A percentile compares a stretch with the other conserved stretches of the same genome.
Conservation (phyloP, 176 grass and related monocot genomes). For the Phragmites australis region DNA sequence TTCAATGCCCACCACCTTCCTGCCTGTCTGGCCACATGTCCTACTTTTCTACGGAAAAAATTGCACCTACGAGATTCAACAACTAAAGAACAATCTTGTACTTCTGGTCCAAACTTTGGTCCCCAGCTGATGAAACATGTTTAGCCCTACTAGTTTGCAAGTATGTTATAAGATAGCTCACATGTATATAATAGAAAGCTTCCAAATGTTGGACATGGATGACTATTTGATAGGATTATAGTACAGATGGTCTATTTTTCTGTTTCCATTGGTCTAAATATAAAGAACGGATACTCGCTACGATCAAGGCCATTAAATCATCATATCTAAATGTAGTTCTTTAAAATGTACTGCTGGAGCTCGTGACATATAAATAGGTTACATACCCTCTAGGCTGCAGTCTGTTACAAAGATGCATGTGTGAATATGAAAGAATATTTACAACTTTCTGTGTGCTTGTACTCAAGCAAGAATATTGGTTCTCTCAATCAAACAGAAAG, state of each 20-base stretch:
- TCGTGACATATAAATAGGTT: background rate
- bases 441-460: background rate
- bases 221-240: background rate
- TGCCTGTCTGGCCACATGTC: background rate
- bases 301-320: too few relatives aligned
- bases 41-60: too few relatives aligned
- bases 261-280: too few relatives aligned
- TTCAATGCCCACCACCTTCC: background rate
- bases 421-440: background rate
- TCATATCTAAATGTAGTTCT: conserved; percentile 1
- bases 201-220: background rate
- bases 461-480: background rate
- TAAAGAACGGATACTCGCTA: background rate
- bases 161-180: background rate
- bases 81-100: too few relatives aligned
- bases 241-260: too few relatives aligned
- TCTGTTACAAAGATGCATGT: background rate
- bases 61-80: too few relatives aligned
- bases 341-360: conserved; percentile 17
- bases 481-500: conserved; percentile 18
- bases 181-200: background rate
- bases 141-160: background rate
- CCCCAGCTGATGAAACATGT: background rate
- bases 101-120: too few relatives aligned
- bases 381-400: background rate